Conservation (phyloP, 129 eudicot species). For the Pittosporum tobira region DNA sequence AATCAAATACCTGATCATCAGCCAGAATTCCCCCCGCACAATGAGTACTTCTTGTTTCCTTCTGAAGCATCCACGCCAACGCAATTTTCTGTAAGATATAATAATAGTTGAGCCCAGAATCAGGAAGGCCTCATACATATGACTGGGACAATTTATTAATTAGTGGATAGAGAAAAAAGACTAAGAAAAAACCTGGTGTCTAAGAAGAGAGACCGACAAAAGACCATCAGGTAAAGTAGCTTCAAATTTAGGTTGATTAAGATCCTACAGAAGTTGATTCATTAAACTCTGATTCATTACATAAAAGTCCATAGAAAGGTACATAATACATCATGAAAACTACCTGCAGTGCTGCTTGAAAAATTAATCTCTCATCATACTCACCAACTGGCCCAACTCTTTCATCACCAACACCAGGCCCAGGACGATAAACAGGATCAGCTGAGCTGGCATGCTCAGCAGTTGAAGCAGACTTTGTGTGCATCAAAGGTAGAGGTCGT, state of each 20-base stretch:
- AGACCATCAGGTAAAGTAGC: slow-evolving; percentile 67
- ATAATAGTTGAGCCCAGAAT: too few relatives aligned
- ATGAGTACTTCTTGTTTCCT: slow-evolving; percentile 51
- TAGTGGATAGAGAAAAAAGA: neutral
- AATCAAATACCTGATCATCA: slow-evolving; percentile 94
- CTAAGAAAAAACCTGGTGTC: slow-evolving; percentile 56
- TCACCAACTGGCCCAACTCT: slow-evolving; percentile 21
- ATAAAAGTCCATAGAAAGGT: too few relatives aligned
- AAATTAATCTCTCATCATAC: slow-evolving; percentile 61
- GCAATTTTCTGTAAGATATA: slow-evolving; percentile 97
- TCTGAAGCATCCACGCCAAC: slow-evolving; percentile 88
- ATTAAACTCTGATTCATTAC: too few relatives aligned
- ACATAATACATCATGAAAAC: too few relatives aligned
- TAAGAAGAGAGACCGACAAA: slow-evolving; percentile 58
- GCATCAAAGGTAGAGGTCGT: slow-evolving; percentile 33
- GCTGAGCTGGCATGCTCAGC: slow-evolving; percentile 21
- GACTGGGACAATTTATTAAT: neutral
- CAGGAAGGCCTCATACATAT: neutral
- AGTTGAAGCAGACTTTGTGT: slow-evolving; percentile 24
- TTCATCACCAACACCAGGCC: slow-evolving; percentile 49
- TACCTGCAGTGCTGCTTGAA: slow-evolving; percentile 79
- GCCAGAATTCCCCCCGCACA: slow-evolving; percentile 98
- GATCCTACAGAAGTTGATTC: slow-evolving; percentile 91
- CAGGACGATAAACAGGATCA: slow-evolving; percentile 38
- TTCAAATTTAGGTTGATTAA: slow-evolving; percentile 64